Conservation (phyloP, 2,329 filamentous ascomycete genomes). For the Sporothrix pallida region DNA sequence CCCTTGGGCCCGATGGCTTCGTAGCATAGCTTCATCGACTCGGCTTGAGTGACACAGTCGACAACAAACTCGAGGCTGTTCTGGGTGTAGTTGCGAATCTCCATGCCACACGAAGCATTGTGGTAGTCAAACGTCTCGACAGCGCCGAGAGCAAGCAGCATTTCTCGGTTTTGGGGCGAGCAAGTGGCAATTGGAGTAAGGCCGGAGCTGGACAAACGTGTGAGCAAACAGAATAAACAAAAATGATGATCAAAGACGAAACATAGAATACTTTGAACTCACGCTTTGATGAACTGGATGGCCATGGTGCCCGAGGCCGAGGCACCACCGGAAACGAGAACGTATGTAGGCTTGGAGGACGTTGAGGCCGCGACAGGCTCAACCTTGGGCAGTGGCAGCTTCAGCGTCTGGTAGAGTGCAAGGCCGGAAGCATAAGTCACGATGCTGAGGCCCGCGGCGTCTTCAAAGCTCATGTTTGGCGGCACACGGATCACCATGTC, state of each 20-base stretch:
- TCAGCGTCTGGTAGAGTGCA: conserved; percentile 33
- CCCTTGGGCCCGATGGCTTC: conserved; percentile 34
- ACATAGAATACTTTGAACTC: conserved; percentile 5
- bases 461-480: conserved; percentile 32
- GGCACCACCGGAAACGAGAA: conserved; percentile 50
- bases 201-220: conserved; percentile 25
- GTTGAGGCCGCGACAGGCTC: background rate
- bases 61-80: conserved; percentile 35
- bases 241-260: background rate
- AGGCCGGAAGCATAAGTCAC: conserved; percentile 36
- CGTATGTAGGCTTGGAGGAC: conserved; percentile 29
- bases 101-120: conserved; percentile 36
- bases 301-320: conserved; percentile 48
- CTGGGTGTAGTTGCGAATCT: conserved; percentile 38
- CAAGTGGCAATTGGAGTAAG: conserved; percentile 34
- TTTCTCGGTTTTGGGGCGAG: conserved; percentile 35
- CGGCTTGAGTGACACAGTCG: conserved; percentile 36
- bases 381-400: conserved; percentile 27
- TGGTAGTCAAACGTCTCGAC: conserved; percentile 38
- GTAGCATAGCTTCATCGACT: conserved; percentile 36
- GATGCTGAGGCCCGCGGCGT: conserved; percentile 36
- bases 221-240: background rate
- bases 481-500: conserved; percentile 34
- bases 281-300: conserved; percentile 47
- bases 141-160: conserved; percentile 34